phyloP scores from a whole-genome alignment of 1,139 yeast species.

The Trichomonascaceae sp. region DNA sequence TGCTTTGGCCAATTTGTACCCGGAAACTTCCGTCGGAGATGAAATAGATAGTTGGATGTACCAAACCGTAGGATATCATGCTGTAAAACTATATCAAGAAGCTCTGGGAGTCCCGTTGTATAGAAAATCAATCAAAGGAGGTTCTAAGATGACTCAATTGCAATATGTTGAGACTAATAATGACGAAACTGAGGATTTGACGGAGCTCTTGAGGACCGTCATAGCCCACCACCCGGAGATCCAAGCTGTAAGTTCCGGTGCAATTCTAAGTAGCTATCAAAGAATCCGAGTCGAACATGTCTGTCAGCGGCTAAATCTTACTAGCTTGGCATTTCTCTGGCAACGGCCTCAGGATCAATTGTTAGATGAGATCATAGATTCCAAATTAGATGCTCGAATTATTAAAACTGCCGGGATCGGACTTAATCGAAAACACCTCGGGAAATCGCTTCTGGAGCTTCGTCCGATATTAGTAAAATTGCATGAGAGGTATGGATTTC shows the following conservation, averaged over 20 bases:
- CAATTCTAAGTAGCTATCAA: conserved; percentile 88
- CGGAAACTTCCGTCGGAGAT: conserved; percentile 45
- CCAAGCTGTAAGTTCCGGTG: conserved; percentile 90
- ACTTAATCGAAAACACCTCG: conserved; percentile 57
- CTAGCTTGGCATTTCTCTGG: conserved; percentile 78
- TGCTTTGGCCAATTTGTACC: conserved; percentile 81
- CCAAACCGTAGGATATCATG: conserved; percentile 95
- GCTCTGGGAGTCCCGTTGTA: conserved; percentile 79
- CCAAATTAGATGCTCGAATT: conserved; percentile 73
- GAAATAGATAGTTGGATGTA: conserved; percentile 96
- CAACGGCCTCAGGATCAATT: conserved; percentile 74
- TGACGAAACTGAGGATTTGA: conserved; percentile 86
- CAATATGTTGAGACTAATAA: conserved; percentile 59
- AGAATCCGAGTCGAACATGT: conserved; percentile 90
- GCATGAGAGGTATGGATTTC: conserved; percentile 68
- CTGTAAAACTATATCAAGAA: conserved; percentile 56
- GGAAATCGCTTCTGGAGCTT: conserved; percentile 56
- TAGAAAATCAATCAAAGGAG: conserved; percentile 59
- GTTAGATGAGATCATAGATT: conserved; percentile 73
- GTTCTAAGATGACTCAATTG: conserved; percentile 56
- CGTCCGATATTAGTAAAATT: conserved; percentile 54
- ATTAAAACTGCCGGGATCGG: conserved; percentile 95
- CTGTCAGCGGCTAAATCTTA: conserved; percentile 63
- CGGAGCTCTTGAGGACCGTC: conserved; percentile 44
- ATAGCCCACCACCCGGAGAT: conserved; percentile 58